Evolutionary conservation across 768 basidiomycete genomes (phyloP), one percentile per base, ranked within the genome.

Genomic region (Omphalotus guepiniiformis): DNA sequence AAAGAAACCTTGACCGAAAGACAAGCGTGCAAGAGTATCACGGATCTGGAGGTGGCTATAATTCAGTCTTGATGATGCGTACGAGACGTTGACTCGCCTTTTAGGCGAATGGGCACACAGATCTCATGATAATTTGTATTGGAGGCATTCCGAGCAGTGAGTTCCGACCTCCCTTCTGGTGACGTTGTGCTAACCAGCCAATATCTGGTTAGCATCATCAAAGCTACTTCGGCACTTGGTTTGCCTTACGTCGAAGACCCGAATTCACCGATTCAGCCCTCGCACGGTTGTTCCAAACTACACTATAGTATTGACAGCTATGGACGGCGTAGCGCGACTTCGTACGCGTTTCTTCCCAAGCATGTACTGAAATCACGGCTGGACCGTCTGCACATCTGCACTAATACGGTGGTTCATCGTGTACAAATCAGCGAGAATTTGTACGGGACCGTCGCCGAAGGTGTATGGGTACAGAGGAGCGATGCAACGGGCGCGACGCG

Each of bases 321-420:
- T 23, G 47, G 57, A 8, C 48, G 49, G 37, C 59, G 63, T 32
- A 48, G 41, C 16, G 55, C 63, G 1, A 58, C 61, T 15, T 58
- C 51, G 28, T 30, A 48, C 9, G 59, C 61, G 0, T 64, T 62
- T 34, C 49, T 64, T 2, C 61, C 59, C 2, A 26, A 34, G 26
- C 42, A 26, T 32, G 25, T 35, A 3, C 21, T 62, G 0, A 58
- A 40, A 4, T 36, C 34, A 9, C 42, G 30, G 19, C 49, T 58
- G 8, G 55, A 56, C 26, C 40, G 56, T 52, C 43, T 63, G 2
- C 35, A 47, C 15, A 55, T 63, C 13, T 61, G 58, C 19, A 47
- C 58, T 3, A 52, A 50, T 23, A 54, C 55, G 4, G 22, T 58
- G 13, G 60, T 59, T n/a, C 44, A 52, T 11, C 28, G 49, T 1